A percentile compares a stretch with the other conserved stretches of the same genome.
Conservation (phyloP, 1,284 basidiomycete species). For the Fomitopsis palustris region DNA sequence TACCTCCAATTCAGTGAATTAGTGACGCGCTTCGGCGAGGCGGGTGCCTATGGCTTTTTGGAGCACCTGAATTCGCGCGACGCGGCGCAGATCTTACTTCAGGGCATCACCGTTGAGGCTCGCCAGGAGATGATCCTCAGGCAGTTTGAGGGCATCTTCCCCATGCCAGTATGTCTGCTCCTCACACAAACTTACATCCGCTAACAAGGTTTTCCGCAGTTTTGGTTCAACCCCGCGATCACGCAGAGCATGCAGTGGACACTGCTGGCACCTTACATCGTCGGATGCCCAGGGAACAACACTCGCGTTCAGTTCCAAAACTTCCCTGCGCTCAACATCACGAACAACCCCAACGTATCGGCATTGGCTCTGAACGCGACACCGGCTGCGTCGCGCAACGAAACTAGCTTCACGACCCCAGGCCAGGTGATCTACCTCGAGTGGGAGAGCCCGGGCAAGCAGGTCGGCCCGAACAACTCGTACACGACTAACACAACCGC, state of each 20-base stretch:
- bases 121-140: conserved; percentile 69
- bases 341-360: conserved; percentile 31
- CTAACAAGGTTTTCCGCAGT: conserved; percentile 12
- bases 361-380: conserved; percentile 22
- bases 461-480: conserved; percentile 44
- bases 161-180: conserved; percentile 44
- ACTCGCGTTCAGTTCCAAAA: conserved; percentile 53
- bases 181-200: neutral
- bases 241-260: conserved; percentile 66
- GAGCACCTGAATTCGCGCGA: conserved; percentile 59
- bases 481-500: conserved; percentile 51
- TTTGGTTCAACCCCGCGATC: conserved; percentile 47
- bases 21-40: conserved; percentile 55
- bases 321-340: conserved; percentile 50
- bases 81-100: conserved; percentile 51
- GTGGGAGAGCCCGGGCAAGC: conserved; percentile 57
- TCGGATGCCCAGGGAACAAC: conserved; percentile 55
- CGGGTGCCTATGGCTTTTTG: conserved; percentile 59
- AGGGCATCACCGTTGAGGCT: conserved; percentile 63
- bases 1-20: conserved; percentile 62
- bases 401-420: conserved; percentile 41
- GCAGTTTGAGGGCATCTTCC: conserved; percentile 62
- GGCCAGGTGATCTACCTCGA: conserved; percentile 45
- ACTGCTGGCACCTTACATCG: conserved; percentile 54
- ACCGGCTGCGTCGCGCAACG: conserved; percentile 49